Evolutionary conservation across 2,329 filamentous ascomycete genomes (phyloP).

Genomic region (Alternaria alternata): DNA sequence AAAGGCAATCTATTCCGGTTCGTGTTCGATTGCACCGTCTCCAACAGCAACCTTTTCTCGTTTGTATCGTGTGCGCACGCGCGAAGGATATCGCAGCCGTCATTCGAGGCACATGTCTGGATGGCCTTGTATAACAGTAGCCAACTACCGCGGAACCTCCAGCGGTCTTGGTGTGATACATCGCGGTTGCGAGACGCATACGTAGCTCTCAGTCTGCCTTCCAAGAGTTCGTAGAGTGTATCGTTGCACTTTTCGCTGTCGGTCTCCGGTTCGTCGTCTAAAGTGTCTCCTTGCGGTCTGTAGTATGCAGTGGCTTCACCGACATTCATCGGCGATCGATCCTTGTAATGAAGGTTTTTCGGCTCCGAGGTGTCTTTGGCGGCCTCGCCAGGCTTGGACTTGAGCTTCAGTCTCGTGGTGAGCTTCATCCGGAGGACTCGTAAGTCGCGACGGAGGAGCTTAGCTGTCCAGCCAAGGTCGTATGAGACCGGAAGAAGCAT

Average conservation of each 20-base stretch:
- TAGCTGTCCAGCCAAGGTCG: slow-evolving; percentile 16
- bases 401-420: slow-evolving; percentile 10
- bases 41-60: slow-evolving; percentile 17
- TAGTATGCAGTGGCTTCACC: not conserved
- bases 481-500: slow-evolving; percentile 8
- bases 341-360: not conserved
- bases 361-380: not conserved
- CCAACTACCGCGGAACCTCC: slow-evolving; percentile 29
- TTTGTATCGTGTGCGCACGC: not conserved
- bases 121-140: slow-evolving; percentile 26
- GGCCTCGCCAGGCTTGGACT: not conserved
- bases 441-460: slow-evolving; percentile 32
- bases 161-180: slow-evolving; percentile 22
- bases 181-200: slow-evolving; percentile 17
- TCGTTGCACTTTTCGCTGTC: not conserved
- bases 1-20: not conserved
- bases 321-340: not conserved
- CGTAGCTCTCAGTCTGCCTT: slow-evolving; percentile 14
- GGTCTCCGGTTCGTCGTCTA: not conserved
- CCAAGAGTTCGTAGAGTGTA: slow-evolving; percentile 21
- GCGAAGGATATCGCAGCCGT: slow-evolving; percentile 19
- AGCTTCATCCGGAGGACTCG: slow-evolving; percentile 16
- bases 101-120: slow-evolving; percentile 25
- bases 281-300: not conserved
- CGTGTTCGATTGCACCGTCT: slow-evolving; percentile 12